Evolutionary conservation across 441 rosid species (phyloP), one percentile per base, ranked within the genome.

Genomic region (Mallotus japonicus): DNA sequence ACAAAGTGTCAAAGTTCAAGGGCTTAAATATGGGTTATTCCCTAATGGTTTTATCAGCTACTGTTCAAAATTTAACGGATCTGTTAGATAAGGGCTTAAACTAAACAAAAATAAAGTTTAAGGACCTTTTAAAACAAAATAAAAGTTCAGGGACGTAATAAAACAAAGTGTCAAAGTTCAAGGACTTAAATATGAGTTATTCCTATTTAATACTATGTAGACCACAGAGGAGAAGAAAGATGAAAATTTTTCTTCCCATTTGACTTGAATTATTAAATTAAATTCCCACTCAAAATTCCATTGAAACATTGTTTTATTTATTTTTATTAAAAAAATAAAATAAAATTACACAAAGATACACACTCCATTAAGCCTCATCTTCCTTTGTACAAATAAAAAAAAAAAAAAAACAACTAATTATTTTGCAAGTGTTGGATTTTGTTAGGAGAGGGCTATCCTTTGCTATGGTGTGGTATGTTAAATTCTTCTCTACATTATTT

Each of bases 361-460:
- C 49, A 22, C 32, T 46, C 34, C 49, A 24, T 22, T 16, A 70
- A 58, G 65, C 46, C 65, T 49, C 73, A 58, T 70, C 65, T 46
- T 70, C 73, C 65, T 76, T 72, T 64, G 32, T 72, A 69, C 60
- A 77, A 62, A 49, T 8, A 44, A 74, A 61, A 71, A 61, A 62
- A 65, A 46, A 11, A 13, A 37, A 71, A 78, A 69, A 62, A 42
- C 32, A 28, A 28, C 2, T 28, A 28, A 28, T 28, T 28, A 28
- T 28, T 28, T 60, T 71, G 59, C 47, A 34, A 77, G 70, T 54
- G 40, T 57, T 77, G 78, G 55, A 16, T 69, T 66, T 62, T 65
- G 12, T 11, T 7, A 80, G 87, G 92, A 85, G 90, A 90, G 92
- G 91, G 87, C 90, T 80, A 58, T 49, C 32, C 32, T 28, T 62